A percentile compares a stretch with the other conserved stretches of the same genome.
Conservation (phyloP, 2,329 filamentous ascomycete genomes). For the Ophiostoma populinum region DNA sequence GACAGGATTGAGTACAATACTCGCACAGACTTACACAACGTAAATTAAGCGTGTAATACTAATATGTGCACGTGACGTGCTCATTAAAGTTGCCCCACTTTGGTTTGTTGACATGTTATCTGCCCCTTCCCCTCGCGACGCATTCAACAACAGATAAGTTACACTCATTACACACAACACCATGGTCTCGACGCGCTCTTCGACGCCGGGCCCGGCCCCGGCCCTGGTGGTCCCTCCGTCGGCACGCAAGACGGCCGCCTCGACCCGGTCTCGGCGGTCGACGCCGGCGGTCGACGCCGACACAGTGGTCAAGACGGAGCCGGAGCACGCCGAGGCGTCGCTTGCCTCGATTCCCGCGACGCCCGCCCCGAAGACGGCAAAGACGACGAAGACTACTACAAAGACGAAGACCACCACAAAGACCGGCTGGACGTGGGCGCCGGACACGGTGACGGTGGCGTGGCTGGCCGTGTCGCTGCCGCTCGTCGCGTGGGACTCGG, state of each 20-base stretch:
- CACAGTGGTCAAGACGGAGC: too few species aligned
- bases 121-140: background rate
- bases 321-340: too few species aligned
- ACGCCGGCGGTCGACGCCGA: conserved; percentile 1
- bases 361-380: background rate
- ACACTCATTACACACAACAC: background rate
- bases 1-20: too few species aligned
- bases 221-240: too few species aligned
- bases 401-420: background rate
- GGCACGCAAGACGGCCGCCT: conserved; percentile 6
- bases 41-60: too few species aligned
- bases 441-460: conserved; percentile 30
- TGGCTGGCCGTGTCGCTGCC: conserved; percentile 65
- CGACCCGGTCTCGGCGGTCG: conserved; percentile 2
- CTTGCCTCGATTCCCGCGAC: background rate
- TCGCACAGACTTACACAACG: background rate
- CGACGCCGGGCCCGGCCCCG: background rate
- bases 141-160: too few species aligned
- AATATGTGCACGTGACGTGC: too few species aligned
- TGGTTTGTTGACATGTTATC: background rate
- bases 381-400: too few species aligned
- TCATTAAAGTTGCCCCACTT: background rate
- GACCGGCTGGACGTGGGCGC: conserved; percentile 26
- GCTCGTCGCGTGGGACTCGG: conserved; percentile 65
- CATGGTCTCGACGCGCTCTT: conserved; percentile 14